Percentiles rank a stretch among this genome's conserved stretches.
Conservation (phyloP, 495 filamentous ascomycete species). For the Venustampulla echinocandica region DNA sequence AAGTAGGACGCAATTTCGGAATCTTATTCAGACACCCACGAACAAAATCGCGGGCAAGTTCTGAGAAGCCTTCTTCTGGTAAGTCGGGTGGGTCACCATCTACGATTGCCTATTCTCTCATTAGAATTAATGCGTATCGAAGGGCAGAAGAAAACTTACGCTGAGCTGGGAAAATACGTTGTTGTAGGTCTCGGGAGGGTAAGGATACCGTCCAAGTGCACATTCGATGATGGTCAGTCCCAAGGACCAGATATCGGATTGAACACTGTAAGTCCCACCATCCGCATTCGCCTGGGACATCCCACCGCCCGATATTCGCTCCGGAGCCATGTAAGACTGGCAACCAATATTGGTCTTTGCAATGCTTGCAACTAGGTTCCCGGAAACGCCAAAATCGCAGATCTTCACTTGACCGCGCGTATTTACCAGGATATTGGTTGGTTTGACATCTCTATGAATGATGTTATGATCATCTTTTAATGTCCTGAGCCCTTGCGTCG, state of each 20-base stretch:
- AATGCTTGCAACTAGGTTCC: slow-evolving; percentile 93
- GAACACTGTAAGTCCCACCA: slow-evolving; percentile 89
- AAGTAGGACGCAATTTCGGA: slow-evolving; percentile 81
- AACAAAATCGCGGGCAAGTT: slow-evolving; percentile 79
- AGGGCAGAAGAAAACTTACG: slow-evolving; percentile 48
- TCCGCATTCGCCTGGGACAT: slow-evolving; percentile 63
- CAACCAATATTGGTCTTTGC: slow-evolving; percentile 99
- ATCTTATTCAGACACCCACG: slow-evolving; percentile 85
- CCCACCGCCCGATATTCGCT: slow-evolving; percentile 82
- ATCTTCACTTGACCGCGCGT: slow-evolving; percentile 90
- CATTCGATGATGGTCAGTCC: slow-evolving; percentile 95
- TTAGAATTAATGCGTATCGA: slow-evolving; percentile 13
- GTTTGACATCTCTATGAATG: slow-evolving; percentile 97
- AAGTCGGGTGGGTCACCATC: slow-evolving; percentile 88
- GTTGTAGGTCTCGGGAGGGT: slow-evolving; percentile 95
- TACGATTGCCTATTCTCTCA: slow-evolving; percentile 98
- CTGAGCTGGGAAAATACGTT: slow-evolving; percentile 97
- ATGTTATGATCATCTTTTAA: slow-evolving; percentile 99
- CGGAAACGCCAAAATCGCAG: slow-evolving; percentile 96
- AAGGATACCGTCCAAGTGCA: slow-evolving; percentile 89
- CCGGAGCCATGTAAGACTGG: slow-evolving; percentile 98
- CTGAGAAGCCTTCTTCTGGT: slow-evolving; percentile 66
- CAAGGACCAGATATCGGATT: slow-evolving; percentile 96
- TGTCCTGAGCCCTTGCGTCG: slow-evolving; percentile 81
- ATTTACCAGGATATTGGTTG: slow-evolving; percentile 94